phyloP scores from a whole-genome alignment of 225 moss, liverwort and hornwort species.

The Sphagnum tenellum region DNA sequence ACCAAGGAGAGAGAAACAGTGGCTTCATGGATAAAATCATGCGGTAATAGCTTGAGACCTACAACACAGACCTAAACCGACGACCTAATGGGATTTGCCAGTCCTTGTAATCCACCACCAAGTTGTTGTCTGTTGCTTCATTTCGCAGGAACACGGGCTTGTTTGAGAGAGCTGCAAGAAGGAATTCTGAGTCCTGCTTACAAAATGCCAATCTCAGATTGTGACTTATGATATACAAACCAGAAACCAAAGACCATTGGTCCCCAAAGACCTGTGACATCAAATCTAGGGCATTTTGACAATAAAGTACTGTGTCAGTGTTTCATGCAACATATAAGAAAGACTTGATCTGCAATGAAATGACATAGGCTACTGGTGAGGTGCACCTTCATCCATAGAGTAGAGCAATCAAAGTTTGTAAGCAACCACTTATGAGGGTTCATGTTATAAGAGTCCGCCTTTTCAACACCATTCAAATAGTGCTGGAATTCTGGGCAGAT shows the following conservation, averaged over 20 bases:
- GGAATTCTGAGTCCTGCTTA: constrained; percentile 24
- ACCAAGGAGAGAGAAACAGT: too few relatives aligned
- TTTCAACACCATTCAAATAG: constrained; percentile 59
- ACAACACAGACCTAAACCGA: constrained; percentile 47
- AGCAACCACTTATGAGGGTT: constrained; percentile 90
- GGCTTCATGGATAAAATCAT: too few relatives aligned
- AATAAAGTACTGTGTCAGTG: too few relatives aligned
- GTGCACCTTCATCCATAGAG: constrained; percentile 69
- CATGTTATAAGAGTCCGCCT: constrained; percentile 64
- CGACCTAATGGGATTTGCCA: constrained; percentile 78
- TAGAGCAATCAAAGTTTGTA: constrained; percentile 80
- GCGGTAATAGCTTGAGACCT: too few relatives aligned
- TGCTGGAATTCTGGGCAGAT: constrained; percentile 70
- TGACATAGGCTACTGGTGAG: too few relatives aligned
- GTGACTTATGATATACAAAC: too few relatives aligned
- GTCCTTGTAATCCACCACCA: constrained; percentile 76
- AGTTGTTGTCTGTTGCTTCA: constrained; percentile 48
- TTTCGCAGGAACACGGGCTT: constrained; percentile 56
- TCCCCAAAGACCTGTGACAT: too few relatives aligned
- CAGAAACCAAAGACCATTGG: not conserved
- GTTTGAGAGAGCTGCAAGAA: constrained; percentile 55
- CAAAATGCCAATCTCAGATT: too few relatives aligned
- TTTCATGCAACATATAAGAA: too few relatives aligned
- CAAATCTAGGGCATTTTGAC: too few relatives aligned
- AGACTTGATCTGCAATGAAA: too few relatives aligned